Evolutionary conservation across 768 basidiomycete species (phyloP), one percentile per base, ranked within the genome.

Genomic region (Kwoniella botswanensis): DNA sequence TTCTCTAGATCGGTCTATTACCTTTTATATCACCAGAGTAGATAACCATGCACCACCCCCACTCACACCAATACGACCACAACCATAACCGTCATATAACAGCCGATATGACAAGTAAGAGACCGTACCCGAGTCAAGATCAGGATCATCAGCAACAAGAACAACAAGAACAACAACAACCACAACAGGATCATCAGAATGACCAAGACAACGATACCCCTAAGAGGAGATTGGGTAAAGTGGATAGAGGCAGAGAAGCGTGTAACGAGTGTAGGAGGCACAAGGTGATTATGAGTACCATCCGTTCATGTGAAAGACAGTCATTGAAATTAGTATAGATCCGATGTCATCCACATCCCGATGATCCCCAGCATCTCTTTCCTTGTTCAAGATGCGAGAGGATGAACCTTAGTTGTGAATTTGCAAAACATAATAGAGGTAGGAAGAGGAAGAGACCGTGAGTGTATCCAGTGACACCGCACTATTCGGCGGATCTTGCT

Each of bases 241-340:
- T 72, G 10, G 71, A 72, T 54, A 42, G 71, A 64, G 71, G 71
- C 24, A 55, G 62, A 54, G 67, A 67, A 53, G 75, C 75, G 18
- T 76, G 75, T 54, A 71, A 68, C 18, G 67, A 76, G 15, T 76
- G 75, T 59, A 68, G 75, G 42, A 67, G 72, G 42, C 75, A 76
- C 59, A 76, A 76, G 59, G 75, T 76, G 50, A 52, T 5, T 6
- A 22, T 5, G 3, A n/a, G 29, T 57, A 42, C 21, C 4, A 18
- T 42, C n/a, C n/a, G 52, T 24, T 13, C 24, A 55, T 21, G 50
- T 18, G 11, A 15, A 59, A 7, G 43, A n/a, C 46, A 24, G 54
- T 67, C 18, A 10, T 6, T 35, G 35, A 35, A 35, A 35, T 6
- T 6, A 35, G 1, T 41, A 18, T 29, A 71, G 65, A 65, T 71